Percentiles rank a stretch among this genome's conserved stretches.
Evolutionary conservation across 768 basidiomycete species (phyloP).

Genomic region (Cyclocybe aegerita): DNA sequence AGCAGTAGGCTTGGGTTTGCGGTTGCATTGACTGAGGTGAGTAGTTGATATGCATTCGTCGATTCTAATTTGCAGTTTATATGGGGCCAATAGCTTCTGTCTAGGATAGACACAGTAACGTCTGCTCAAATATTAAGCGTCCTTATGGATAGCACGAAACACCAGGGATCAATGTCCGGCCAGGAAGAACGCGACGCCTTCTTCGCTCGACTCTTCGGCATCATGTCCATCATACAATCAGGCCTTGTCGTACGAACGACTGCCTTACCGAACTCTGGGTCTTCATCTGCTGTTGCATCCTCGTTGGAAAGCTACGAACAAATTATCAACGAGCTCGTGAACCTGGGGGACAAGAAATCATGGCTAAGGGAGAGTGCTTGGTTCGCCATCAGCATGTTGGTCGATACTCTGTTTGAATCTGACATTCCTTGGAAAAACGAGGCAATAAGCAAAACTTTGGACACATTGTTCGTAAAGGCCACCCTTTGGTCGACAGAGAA

Average conservation of each 20-base stretch:
- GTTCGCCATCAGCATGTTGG: slow-evolving; percentile 71
- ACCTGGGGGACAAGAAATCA: slow-evolving; percentile 78
- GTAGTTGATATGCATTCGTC: slow-evolving; percentile 17
- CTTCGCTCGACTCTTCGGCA: slow-evolving; percentile 91
- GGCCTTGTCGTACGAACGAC: slow-evolving; percentile 69
- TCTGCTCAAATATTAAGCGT: slow-evolving; percentile 77
- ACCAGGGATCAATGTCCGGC: slow-evolving; percentile 75
- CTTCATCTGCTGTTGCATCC: slow-evolving; percentile 53
- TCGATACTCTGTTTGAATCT: slow-evolving; percentile 59
- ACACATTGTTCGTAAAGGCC: slow-evolving; percentile 53
- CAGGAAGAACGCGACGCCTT: slow-evolving; percentile 92
- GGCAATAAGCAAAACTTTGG: slow-evolving; percentile 51
- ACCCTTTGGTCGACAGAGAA: slow-evolving; percentile 85
- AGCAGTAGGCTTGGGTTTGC: slow-evolving; percentile 94
- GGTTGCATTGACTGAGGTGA: slow-evolving; percentile 92
- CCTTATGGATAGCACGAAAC: slow-evolving; percentile 68
- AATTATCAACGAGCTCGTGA: slow-evolving; percentile 58
- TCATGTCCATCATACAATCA: slow-evolving; percentile 83
- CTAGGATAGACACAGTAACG: slow-evolving; percentile 74
- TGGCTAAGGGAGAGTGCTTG: slow-evolving; percentile 92
- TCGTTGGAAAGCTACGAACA: slow-evolving; percentile 58
- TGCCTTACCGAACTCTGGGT: slow-evolving; percentile 52
- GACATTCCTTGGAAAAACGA: slow-evolving; percentile 70
- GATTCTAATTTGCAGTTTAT: slow-evolving; percentile 1
- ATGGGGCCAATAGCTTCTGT: slow-evolving; percentile 60